Conservation (phyloP, 2,329 filamentous ascomycete species). For the Fusarium acutatum region DNA sequence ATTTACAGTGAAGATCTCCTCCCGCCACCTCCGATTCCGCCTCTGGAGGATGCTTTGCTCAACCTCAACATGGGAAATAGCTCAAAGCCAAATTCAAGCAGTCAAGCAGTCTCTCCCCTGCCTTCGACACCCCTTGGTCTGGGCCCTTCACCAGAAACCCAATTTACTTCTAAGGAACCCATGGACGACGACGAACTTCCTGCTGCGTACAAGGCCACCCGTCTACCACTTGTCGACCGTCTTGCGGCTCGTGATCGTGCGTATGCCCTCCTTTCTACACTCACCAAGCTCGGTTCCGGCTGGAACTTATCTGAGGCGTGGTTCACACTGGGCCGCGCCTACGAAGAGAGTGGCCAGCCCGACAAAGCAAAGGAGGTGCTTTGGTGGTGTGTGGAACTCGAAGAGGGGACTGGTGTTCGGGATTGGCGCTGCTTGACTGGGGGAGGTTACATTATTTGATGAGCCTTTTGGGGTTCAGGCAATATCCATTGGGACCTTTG, state of each 20-base stretch:
- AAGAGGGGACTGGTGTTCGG: constrained; percentile 83
- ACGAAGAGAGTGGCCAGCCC: constrained; percentile 85
- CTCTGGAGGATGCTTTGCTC: constrained; percentile 44
- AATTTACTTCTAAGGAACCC: constrained; percentile 10
- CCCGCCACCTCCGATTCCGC: constrained; percentile 63
- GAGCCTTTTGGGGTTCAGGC: neutral
- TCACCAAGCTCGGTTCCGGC: constrained; percentile 85
- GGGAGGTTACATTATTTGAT: constrained; percentile 68
- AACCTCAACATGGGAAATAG: neutral
- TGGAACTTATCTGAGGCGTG: constrained; percentile 96
- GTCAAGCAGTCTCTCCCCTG: constrained; percentile 40
- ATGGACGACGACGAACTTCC: constrained; percentile 55
- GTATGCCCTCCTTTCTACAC: constrained; percentile 79
- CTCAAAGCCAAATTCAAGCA: neutral
- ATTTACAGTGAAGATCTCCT: constrained; percentile 77
- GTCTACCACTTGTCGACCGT: constrained; percentile 78
- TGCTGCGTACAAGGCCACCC: constrained; percentile 64
- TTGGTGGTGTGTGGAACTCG: constrained; percentile 97
- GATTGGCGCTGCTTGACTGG: constrained; percentile 77
- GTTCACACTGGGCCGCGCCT: constrained; percentile 85
- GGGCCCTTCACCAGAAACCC: constrained; percentile 41
- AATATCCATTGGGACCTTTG: neutral
- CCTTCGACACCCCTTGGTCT: constrained; percentile 60
- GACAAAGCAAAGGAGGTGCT: constrained; percentile 92
- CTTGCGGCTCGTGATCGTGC: constrained; percentile 92